phyloP scores from a whole-genome alignment of 495 filamentous ascomycete species.

The Penicillium cataractarum region DNA sequence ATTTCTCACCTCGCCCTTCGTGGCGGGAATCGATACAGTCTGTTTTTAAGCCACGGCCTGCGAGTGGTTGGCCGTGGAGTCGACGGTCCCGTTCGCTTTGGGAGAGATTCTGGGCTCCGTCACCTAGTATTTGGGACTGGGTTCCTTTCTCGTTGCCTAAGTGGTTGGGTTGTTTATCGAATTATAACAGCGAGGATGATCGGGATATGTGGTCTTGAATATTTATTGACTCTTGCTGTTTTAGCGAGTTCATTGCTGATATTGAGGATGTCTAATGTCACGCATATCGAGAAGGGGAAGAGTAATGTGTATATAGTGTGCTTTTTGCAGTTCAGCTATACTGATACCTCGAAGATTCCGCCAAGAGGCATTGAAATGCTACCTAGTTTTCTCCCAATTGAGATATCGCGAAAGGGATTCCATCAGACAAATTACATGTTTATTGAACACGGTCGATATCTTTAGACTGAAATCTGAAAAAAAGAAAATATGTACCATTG shows the following conservation, averaged over 20 bases:
- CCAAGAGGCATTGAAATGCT: no score
- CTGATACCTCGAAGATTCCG: no score
- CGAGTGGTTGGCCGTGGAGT: conserved; percentile 34
- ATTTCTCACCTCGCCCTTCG: conserved; percentile 11
- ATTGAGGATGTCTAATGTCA: background rate
- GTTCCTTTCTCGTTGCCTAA: conserved; percentile 18
- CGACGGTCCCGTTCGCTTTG: conserved; percentile 15
- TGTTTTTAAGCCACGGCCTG: conserved; percentile 16
- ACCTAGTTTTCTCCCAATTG: no score
- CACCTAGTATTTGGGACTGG: conserved; percentile 10
- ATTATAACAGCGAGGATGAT: conserved; percentile 16
- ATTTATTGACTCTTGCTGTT: background rate
- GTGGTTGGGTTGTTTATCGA: conserved; percentile 16
- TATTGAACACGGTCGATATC: no score
- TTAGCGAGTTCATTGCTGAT: background rate
- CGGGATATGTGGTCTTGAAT: conserved; percentile 35
- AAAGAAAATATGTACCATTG: conserved; percentile 14
- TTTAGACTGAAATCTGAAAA: background rate
- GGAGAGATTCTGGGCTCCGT: conserved; percentile 12
- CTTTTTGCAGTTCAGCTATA: no score
- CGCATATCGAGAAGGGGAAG: background rate
- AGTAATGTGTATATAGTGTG: no score
- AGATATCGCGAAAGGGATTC: no score
- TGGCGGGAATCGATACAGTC: conserved; percentile 15
- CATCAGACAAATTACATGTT: no score